Evolutionary conservation across 768 basidiomycete genomes (phyloP), one percentile per base, ranked within the genome.

Genomic region (Amanita rimosa): DNA sequence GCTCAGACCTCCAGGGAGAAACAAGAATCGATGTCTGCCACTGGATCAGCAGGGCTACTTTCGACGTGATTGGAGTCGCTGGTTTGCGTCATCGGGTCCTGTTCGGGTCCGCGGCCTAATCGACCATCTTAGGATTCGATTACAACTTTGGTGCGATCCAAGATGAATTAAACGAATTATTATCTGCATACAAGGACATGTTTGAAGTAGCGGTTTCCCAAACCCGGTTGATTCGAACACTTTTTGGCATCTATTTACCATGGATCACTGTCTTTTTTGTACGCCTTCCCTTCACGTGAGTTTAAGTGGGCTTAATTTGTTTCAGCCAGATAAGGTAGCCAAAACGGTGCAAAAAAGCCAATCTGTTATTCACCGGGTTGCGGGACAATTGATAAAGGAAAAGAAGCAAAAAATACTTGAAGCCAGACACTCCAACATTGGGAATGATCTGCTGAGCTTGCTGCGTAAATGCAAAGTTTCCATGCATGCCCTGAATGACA

Each of bases 51-150:
- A 74, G 89, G 37, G 81, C 83, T 7, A 91, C 91, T 0, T 86
- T 96, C 57, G 93, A 95, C 61, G 82, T 94, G 38, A 91, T 96
- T 55, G 93, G 91, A 1, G 62, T 88, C n/a, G 87, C 91, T 36
- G 87, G 86, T 87, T 48, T 40, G 68, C 59, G 6, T 19, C 21
- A 1, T 19, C 10, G 21, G 29, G 2, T 19, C 24, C 9, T 34
- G 22, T 29, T 22, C 3, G 16, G 8, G n/a, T 44, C 19, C 17
- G 0, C 6, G 21, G 35, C 19, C 35, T 36, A 37, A 49, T 40
- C 35, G 24, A 11, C 34, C 6, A 44, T 9, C 40, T 5, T 44
- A 89, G 88, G 85, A 1, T 95, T 94, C 58, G 86, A 82, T 53
- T 94, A 94, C 57, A 71, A 83, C 49, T 92, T 96, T 67, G 80